Evolutionary conservation across 768 basidiomycete genomes (phyloP), one percentile per base, ranked within the genome.

Genomic region (Asterophora lycoperdoides): DNA sequence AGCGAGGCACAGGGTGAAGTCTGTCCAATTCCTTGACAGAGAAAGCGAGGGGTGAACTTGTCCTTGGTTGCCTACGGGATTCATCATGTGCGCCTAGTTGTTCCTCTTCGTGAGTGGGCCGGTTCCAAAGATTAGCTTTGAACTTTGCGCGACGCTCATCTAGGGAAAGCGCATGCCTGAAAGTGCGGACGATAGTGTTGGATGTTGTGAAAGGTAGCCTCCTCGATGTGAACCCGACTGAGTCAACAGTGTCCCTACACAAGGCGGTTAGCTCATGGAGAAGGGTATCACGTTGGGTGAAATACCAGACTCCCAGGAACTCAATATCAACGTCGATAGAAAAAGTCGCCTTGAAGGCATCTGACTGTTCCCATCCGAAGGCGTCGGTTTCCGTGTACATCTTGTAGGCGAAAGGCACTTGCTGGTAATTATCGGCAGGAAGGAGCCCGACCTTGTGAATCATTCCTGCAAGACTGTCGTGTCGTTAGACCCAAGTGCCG

Each of bases 121-220:
- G 60, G 49, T 76, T 71, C 74, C 75, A 80, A 1, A 74, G 58
- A 51, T 78, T 78, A 2, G 75, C 70, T 50, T 81, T 77, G 61
- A 83, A 83, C 61, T 81, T 82, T 44, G 77, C 69, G 1, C 82
- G 73, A 5, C 70, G 75, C 46, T 84, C 83, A 41, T 85, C 82
- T n/a, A 87, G 73, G 2, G 83, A 64, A 8, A 86, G 59, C 0
- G 82, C 83, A 40, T 87, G 84, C 14, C 84, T 73, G 63, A 85
- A 82, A 14, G 76, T 73, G 4, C 70, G 71, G 36, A 83, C 76
- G 51, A 77, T 76, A 8, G 69, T 72, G 40, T 82, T 80, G 3
- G 76, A 76, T 1, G 70, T 74, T 1, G 78, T 78, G 58, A 84
- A 83, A 0, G 83, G 83, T 4, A 84, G 69, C 5, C 76, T 67